Percentiles rank a stretch among this genome's conserved stretches.
phyloP scores from a whole-genome alignment of 2,329 filamentous ascomycete genomes.

The Blastomyces parvus region DNA sequence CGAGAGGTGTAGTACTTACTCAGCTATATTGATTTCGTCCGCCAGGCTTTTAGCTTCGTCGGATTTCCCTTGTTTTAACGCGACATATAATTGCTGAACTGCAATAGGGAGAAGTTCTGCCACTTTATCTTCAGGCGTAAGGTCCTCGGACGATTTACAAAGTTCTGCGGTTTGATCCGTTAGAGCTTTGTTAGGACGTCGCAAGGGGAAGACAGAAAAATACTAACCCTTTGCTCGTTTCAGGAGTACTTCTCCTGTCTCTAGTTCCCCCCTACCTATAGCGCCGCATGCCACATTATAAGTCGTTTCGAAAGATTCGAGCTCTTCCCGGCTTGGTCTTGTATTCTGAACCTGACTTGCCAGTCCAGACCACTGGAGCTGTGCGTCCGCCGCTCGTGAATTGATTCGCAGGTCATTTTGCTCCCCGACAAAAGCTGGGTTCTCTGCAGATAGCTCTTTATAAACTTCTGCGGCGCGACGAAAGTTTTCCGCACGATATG shows the following conservation, averaged over 20 bases:
- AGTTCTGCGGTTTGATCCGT: slow-evolving; percentile 35
- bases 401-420: slow-evolving; percentile 55
- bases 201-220: background rate
- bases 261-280: slow-evolving; percentile 51
- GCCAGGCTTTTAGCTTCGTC: slow-evolving; percentile 48
- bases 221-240: slow-evolving; percentile 47
- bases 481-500: slow-evolving; percentile 53
- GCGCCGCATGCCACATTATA: slow-evolving; percentile 57
- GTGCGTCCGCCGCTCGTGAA: slow-evolving; percentile 50
- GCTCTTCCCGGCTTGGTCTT: slow-evolving; percentile 48
- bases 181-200: slow-evolving; percentile 4
- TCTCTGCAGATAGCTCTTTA: slow-evolving; percentile 37
- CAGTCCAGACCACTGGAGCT: slow-evolving; percentile 51
- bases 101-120: slow-evolving; percentile 52
- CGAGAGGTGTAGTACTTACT: slow-evolving; percentile 34
- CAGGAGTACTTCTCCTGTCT: slow-evolving; percentile 49
- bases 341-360: slow-evolving; percentile 43
- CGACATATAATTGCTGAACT: slow-evolving; percentile 53
- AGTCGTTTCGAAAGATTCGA: slow-evolving; percentile 55
- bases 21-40: slow-evolving; percentile 41
- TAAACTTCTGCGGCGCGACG: slow-evolving; percentile 47
- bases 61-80: slow-evolving; percentile 45
- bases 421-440: slow-evolving; percentile 37
- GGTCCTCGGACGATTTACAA: slow-evolving; percentile 50
- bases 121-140: slow-evolving; percentile 50